Base-by-base conservation (phyloP, 2,329 filamentous ascomycete genomes). In the Paraconiothyrium brasiliense region DNA sequence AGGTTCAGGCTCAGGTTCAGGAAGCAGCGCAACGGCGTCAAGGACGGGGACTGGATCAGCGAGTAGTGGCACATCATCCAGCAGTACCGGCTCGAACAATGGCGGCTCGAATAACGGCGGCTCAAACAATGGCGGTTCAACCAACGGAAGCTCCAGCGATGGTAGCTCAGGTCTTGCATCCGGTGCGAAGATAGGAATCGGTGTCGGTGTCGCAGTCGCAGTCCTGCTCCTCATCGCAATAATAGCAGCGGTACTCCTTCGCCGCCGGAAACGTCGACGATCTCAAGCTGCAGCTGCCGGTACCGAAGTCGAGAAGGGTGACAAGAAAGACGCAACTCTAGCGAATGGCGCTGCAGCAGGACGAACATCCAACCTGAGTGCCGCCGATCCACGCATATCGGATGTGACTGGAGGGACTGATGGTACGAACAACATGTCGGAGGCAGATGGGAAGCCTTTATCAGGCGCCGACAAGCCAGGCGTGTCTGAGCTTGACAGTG, bases 181-280 rank as follows among this genome's bases (percentile, higher is more conserved):
- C 37, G 54, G 54, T 5, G 41, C 44, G 8, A 57, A 57, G 32
- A 57, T 57, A 8, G 54, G 54, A 7, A 57, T 57, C 32, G 54
- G 54, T 27, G 54, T 57, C 32, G 54, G 54, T 27, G 43, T 57
- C 16, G 43, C 54, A 10, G 35, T 49, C 20, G 54, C 8, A 20
- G 30, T 41, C 5, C 54, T 57, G 10, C 14, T 57, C 20, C 16
- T 49, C 16, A 22, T 57, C 35, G 43, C 32, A 4, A 48, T 57
- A 30, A 37, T 57, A 41, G 54, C n/a, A 27, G 34, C 46, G 10
- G 8, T 49, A 20, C 34, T 48, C 6, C 54, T 57, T 16, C 54
- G 54, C 32, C 54, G 54, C 43, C 30, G 54, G 6, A 57, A 39
- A 49, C 54, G 44, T 16, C 43, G 46, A 49, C 54, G 14, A 48